Conservation (phyloP, 352 stramenopile species). For the Pythium volutum region DNA sequence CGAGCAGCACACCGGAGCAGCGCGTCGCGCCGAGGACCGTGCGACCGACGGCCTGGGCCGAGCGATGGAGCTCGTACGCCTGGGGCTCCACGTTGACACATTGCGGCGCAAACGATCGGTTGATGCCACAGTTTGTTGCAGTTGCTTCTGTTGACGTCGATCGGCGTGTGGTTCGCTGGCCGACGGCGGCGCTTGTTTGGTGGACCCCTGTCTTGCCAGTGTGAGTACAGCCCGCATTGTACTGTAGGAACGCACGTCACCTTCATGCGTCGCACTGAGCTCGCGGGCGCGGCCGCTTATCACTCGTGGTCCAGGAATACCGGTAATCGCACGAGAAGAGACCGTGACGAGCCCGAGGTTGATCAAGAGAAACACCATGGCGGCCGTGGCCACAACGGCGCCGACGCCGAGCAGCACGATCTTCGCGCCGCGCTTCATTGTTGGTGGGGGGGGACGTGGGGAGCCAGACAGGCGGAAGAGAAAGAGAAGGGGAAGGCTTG, state of each 20-base stretch:
- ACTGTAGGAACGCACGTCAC: background rate
- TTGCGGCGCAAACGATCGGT: constrained; percentile 7
- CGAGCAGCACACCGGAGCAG: constrained; percentile 8
- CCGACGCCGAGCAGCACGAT: constrained; percentile 5
- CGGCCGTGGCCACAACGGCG: background rate
- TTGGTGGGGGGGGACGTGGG: background rate
- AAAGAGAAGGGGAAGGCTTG: background rate
- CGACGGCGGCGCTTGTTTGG: background rate
- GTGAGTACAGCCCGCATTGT: background rate
- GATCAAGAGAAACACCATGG: constrained; percentile 3
- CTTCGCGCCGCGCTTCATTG: constrained; percentile 15
- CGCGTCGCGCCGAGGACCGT: background rate
- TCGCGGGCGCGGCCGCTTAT: background rate
- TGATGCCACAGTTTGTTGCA: background rate
- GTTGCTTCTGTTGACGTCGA: background rate
- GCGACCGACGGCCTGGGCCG: constrained; percentile 4
- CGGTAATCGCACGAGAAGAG: background rate
- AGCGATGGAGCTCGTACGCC: constrained; percentile 7
- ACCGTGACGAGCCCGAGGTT: background rate
- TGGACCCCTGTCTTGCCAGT: background rate
- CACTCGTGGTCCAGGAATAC: background rate
- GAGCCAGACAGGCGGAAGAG: background rate
- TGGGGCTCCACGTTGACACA: constrained; percentile 1
- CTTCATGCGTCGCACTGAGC: background rate
- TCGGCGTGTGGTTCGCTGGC: background rate